Base-by-base conservation (phyloP, 1,139 yeast species). In the Pichia sp. region DNA sequence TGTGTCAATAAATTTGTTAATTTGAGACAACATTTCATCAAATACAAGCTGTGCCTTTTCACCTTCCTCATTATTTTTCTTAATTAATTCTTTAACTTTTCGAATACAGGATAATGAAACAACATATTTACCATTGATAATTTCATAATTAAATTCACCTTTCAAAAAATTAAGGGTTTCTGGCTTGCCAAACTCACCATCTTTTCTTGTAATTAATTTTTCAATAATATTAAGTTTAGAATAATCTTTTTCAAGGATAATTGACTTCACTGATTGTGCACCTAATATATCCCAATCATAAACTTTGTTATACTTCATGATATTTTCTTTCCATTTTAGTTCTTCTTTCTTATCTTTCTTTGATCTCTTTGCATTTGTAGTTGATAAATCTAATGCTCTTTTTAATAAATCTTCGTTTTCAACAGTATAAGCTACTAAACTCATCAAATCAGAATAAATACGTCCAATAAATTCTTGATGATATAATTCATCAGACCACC, bases 401-500 rank as follows among this genome's bases (percentile, higher is more conserved):
- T 62, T 40, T 3, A 49, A 28, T 4, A 45, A 7, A 2, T 40
- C 43, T 3, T 57, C 60, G 43, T 65, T 68, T 31, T 43, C 48
- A 38, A 55, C 57, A 18, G 52, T 53, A 42, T 27, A 49, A 10
- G 33, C 29, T 60, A 83, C 80, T 44, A 87, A 68, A 25, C 73
- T 68, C 30, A 83, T 67, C 36, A 90, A 78, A 0, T 94, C 95
- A 44, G 70, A 67, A 52, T 85, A 74, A 0, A 87, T 88, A 51
- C 95, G 75, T 27, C 77, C 72, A 64, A 79, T 89, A 42, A 83
- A 75, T 3, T 94, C 88, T 40, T 86, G 80, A 3, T 80, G 66
- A 62, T 75, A 88, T 40, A 92, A 66, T 28, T 69, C 64, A 61
- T 89, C 94, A 53, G 83, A 95, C 97, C 97, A 92, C 44, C 72